A percentile compares a stretch with the other conserved stretches of the same genome.
phyloP scores from a whole-genome alignment of 345 rosid species.

The Mangifera indica region DNA sequence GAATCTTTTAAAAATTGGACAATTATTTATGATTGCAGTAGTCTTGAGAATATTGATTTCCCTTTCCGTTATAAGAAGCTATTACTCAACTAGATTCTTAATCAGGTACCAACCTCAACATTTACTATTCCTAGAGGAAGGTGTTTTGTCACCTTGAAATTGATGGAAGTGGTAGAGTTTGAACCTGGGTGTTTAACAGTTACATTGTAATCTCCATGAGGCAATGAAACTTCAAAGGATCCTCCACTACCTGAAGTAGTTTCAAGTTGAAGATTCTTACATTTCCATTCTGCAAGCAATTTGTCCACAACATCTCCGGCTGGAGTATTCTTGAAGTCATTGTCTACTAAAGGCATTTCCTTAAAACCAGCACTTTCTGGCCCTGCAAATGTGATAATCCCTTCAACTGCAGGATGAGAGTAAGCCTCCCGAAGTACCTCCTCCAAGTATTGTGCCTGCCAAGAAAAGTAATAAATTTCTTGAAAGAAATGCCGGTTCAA shows the following conservation, averaged over 20 bases:
- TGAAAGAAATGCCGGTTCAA: neutral
- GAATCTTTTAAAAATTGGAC: too few relatives aligned
- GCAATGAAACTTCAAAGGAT: slow-evolving; percentile 34
- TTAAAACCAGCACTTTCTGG: slow-evolving; percentile 60
- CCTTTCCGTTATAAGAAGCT: too few relatives aligned
- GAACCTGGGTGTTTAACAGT: slow-evolving; percentile 37
- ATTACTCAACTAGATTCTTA: too few relatives aligned
- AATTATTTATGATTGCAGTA: too few relatives aligned
- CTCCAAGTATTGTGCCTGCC: slow-evolving; percentile 50
- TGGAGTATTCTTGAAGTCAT: slow-evolving; percentile 46
- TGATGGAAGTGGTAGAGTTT: slow-evolving; percentile 24
- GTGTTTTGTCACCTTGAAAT: slow-evolving; percentile 35
- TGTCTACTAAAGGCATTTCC: slow-evolving; percentile 39
- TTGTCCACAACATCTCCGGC: slow-evolving; percentile 63
- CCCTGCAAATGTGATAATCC: slow-evolving; percentile 65
- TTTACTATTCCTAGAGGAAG: neutral
- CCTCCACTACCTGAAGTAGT: slow-evolving; percentile 27
- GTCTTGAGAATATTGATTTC: too few relatives aligned
- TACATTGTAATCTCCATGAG: slow-evolving; percentile 55
- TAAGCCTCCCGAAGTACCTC: slow-evolving; percentile 65
- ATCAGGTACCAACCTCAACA: slow-evolving; percentile 14
- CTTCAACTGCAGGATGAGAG: slow-evolving; percentile 64
- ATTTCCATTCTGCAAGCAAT: slow-evolving; percentile 53
- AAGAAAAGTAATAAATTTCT: neutral
- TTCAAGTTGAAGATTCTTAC: slow-evolving; percentile 1